A percentile compares a stretch with the other conserved stretches of the same genome.
Conservation (phyloP, 2,329 filamentous ascomycete genomes). For the Colletotrichum sublineola region DNA sequence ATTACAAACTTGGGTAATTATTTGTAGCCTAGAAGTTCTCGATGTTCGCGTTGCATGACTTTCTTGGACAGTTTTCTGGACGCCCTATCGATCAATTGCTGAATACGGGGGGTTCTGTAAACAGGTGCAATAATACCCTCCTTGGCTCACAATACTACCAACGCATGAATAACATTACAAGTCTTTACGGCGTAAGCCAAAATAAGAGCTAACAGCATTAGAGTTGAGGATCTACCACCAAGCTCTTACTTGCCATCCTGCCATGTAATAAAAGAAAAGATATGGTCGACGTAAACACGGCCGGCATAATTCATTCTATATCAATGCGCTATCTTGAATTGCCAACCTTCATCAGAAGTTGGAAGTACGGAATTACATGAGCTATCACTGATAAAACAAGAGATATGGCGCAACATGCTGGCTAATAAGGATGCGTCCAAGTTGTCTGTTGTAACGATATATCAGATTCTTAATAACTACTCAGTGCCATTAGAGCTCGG, state of each 20-base stretch:
- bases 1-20: too few relatives aligned
- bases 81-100: background rate
- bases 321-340: background rate
- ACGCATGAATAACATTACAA: background rate
- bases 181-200: background rate
- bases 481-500: background rate
- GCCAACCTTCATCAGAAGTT: background rate
- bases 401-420: background rate
- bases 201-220: background rate
- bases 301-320: background rate
- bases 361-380: background rate
- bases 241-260: background rate
- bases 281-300: fast-evolving
- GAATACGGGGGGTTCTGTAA: background rate
- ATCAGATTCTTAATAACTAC: background rate
- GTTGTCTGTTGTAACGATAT: background rate
- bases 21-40: too few relatives aligned
- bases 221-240: background rate
- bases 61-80: background rate
- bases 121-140: background rate
- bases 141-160: background rate
- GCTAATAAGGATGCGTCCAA: fast-evolving
- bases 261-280: background rate
- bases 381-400: background rate
- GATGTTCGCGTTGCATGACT: too few relatives aligned